These are phyloP conservation scores for Coelastrella sp. DNA, from an alignment of 139 green algal species.

Conservation along the genomic window DNA sequence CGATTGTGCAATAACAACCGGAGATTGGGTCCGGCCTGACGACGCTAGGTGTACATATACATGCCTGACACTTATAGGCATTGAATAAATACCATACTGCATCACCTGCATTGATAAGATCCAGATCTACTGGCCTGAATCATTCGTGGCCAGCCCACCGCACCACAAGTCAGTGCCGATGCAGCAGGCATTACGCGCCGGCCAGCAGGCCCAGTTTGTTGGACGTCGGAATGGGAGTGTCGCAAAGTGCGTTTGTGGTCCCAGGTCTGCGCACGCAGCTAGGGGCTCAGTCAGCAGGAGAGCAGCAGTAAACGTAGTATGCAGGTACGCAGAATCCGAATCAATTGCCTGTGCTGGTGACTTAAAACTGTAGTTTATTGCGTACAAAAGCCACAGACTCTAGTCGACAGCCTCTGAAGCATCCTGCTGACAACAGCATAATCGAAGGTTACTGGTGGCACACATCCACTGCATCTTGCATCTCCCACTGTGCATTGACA, in stretches of 20 bases:
- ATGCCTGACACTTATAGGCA: too few species aligned
- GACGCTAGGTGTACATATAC: too few species aligned
- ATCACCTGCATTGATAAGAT: background rate
- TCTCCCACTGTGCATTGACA: too few species aligned
- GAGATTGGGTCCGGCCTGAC: too few species aligned
- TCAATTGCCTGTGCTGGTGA: too few species aligned
- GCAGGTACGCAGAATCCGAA: conserved; percentile 1
- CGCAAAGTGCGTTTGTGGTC: background rate
- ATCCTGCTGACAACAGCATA: too few species aligned
- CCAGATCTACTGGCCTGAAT: background rate
- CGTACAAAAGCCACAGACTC: too few species aligned
- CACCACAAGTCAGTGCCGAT: background rate
- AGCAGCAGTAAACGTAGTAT: conserved; percentile 3
- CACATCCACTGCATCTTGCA: too few species aligned
- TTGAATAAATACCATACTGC: too few species aligned
- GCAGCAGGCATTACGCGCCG: conserved; percentile 3
- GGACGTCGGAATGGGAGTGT: background rate
- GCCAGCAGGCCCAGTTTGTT: background rate
- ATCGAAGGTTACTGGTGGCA: too few species aligned
- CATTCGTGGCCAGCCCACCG: background rate
- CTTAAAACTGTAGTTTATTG: too few species aligned
- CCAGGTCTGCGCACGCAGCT: background rate
- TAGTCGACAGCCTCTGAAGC: too few species aligned
- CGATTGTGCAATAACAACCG: background rate
- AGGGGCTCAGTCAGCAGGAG: conserved; percentile 14